Evolutionary conservation across 805 yeast genomes (phyloP), one percentile per base, ranked within the genome.

Genomic region (Candida ovalis): DNA sequence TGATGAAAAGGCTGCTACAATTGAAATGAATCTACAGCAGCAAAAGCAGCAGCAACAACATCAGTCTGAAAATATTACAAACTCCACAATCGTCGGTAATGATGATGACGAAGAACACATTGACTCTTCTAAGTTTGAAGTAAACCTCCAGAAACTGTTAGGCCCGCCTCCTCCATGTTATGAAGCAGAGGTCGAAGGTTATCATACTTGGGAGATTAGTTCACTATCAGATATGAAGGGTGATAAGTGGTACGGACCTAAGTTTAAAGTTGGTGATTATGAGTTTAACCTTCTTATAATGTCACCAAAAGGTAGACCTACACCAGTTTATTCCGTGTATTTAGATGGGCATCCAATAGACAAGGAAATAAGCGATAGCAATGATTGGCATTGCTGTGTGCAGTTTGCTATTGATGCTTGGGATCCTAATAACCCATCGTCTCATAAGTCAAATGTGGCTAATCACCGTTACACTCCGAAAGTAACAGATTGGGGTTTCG

Each of bases 401-500:
- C 96, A 90, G 59, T 94, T 94, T 68, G 87, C 87, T 3, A 75
- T 94, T 38, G 86, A 84, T 43, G 73, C 88, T 48, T 90, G 97
- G 80, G 86, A 86, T 60, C 96, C 97, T 1, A 71, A 72, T 4
- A 79, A 83, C 59, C 86, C 91, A 0, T 64, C 74, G 4, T 69
- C 79, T n/a, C 82, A 78, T 60, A 71, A 80, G 23, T 68, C 77
- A 12, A 84, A 81, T 58, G 75, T 78, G 7, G 85, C 96, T 0
- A 79, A 80, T 49, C 96, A 90, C 63, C 72, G 99, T 52, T 94
- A 88, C 69, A 80, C 75, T 54, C 73, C 81, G 9, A 71, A 74
- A 42, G 96, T 88, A 47, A 79, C 88, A 1, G 99, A 94, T 65
- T 94, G 99, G 99, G 99, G 99, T 24, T 94, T 94, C 67, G 79